These are phyloP conservation scores for Gentiana macrophylla DNA, from an alignment of 257 asterid species.

Conservation along the genomic window DNA sequence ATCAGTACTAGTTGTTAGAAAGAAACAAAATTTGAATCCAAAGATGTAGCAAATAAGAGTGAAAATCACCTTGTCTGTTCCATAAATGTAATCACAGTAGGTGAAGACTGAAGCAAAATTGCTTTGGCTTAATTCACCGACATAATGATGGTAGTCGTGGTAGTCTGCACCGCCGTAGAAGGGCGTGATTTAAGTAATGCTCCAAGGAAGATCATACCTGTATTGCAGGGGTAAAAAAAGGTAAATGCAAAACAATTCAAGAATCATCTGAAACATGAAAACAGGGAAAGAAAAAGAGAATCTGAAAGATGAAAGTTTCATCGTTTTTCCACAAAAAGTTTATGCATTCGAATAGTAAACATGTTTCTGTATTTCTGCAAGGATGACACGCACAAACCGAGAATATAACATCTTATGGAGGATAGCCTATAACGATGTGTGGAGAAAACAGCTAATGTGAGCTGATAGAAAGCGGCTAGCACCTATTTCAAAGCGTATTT, in stretches of 20 bases:
- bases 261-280: background rate
- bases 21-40: slow-evolving; percentile 1
- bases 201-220: slow-evolving; percentile 97
- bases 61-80: slow-evolving; percentile 84
- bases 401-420: too few species aligned
- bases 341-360: too few species aligned
- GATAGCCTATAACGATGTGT: too few species aligned
- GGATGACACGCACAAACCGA: too few species aligned
- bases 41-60: background rate
- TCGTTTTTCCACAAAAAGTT: too few species aligned
- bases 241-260: slow-evolving; percentile 5
- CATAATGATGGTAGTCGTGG: slow-evolving; percentile 98
- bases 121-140: slow-evolving; percentile 95
- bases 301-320: too few species aligned
- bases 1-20: slow-evolving; percentile 12
- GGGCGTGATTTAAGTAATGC: slow-evolving; percentile 78
- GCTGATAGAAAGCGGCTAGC: too few species aligned
- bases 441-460: too few species aligned
- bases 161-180: slow-evolving; percentile 96
- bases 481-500: too few species aligned
- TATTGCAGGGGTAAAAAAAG: slow-evolving; percentile 1
- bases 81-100: slow-evolving; percentile 88
- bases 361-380: too few species aligned
- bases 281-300: too few species aligned
- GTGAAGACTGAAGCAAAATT: slow-evolving; percentile 98